Conservation (phyloP, 108 stramenopile species). For the Skeletonema potamos region DNA sequence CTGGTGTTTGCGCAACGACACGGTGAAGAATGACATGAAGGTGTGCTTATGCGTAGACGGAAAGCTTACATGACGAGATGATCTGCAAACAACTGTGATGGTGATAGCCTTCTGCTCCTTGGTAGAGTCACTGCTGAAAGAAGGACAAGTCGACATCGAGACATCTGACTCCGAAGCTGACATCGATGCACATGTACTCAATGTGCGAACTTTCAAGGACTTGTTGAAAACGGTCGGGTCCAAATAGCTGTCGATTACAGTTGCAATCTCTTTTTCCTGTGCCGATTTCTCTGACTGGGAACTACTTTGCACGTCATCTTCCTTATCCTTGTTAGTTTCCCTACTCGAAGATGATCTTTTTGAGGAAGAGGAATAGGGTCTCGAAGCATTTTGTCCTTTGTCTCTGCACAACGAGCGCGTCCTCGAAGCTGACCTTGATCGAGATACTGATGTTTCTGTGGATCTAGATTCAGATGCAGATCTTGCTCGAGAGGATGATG, state of each 20-base stretch:
- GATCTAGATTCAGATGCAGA: background rate
- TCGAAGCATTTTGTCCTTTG: background rate
- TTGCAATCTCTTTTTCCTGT: background rate
- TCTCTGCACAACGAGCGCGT: background rate
- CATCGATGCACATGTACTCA: background rate
- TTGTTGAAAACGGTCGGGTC: background rate
- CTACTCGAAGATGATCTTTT: background rate
- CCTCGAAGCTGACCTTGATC: background rate
- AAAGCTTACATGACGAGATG: slow-evolving; percentile 25
- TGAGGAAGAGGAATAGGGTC: background rate
- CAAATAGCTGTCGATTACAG: background rate
- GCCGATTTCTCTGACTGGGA: background rate
- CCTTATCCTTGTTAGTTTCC: background rate
- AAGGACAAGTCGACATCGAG: background rate
- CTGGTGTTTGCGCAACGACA: slow-evolving; percentile 25
- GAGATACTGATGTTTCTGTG: background rate
- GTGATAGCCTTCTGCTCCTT: slow-evolving; percentile 35
- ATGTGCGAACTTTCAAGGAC: background rate
- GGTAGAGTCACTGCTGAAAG: slow-evolving; percentile 26
- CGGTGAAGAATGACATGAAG: slow-evolving; percentile 30
- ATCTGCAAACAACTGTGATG: slow-evolving; percentile 33
- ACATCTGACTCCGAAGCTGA: background rate
- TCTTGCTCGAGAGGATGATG: background rate
- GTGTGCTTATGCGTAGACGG: slow-evolving; percentile 32
- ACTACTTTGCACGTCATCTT: background rate